Evolutionary conservation across 2,329 filamentous ascomycete species (phyloP).

Genomic region (Magnaporthales sp.): DNA sequence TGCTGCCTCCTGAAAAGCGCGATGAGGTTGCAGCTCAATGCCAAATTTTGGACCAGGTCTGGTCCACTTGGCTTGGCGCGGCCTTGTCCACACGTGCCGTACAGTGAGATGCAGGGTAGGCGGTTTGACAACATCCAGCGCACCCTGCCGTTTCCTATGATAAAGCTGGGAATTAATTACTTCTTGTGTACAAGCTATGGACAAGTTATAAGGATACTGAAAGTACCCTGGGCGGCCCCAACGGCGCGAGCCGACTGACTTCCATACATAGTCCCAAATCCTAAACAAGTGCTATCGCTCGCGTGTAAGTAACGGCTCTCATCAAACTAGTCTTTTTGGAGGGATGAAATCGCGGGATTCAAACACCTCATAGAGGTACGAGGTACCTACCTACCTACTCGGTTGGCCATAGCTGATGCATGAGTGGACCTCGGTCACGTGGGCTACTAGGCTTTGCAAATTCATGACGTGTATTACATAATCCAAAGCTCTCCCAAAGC

Average conservation of each 20-base stretch:
- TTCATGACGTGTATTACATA: constrained; percentile 5
- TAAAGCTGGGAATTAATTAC: not conserved
- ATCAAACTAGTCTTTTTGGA: not conserved
- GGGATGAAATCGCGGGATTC: too few relatives aligned
- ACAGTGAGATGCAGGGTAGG: not conserved
- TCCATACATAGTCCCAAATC: not conserved
- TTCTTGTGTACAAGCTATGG: too few relatives aligned
- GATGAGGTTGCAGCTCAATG: not conserved
- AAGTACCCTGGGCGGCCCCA: too few relatives aligned
- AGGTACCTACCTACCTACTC: not conserved
- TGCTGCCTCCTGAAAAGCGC: not conserved
- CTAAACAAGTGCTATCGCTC: not conserved
- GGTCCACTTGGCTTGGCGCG: not conserved
- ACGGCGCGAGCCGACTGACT: too few relatives aligned
- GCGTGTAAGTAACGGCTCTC: not conserved
- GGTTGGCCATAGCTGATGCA: not conserved
- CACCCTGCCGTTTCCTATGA: not conserved
- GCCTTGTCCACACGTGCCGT: constrained; percentile 7
- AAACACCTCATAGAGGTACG: not conserved
- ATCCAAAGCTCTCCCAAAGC: not conserved
- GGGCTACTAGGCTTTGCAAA: not conserved
- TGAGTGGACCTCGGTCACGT: not conserved
- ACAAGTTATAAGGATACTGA: too few relatives aligned
- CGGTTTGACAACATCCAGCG: not conserved
- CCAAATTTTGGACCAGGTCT: not conserved